Conservation (phyloP, 192 early-diverging fungal species). For the Backusella circina region DNA sequence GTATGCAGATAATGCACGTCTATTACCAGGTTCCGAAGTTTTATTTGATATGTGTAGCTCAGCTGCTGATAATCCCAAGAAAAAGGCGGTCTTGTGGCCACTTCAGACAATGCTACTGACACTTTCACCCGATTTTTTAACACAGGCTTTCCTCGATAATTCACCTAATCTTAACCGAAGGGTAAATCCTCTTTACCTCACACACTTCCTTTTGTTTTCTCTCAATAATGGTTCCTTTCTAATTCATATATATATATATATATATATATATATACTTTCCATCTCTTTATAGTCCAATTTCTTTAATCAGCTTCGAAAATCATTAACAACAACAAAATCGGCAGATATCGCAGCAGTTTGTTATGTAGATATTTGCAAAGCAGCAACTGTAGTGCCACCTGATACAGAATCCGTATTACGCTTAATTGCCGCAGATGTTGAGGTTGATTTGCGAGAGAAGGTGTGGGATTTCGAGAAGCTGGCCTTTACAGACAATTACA, state of each 20-base stretch:
- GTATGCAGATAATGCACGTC: conserved; percentile 48
- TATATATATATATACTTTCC: too few species aligned
- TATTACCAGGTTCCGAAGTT: conserved; percentile 61
- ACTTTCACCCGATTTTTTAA: conserved; percentile 77
- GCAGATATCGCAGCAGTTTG: conserved; percentile 63
- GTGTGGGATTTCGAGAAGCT: conserved; percentile 17
- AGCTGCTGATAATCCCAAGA: conserved; percentile 48
- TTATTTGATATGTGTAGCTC: conserved; percentile 69
- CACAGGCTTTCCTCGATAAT: conserved; percentile 54
- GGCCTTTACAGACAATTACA: conserved; percentile 29
- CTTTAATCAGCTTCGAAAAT: conserved; percentile 50
- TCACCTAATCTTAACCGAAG: conserved; percentile 42
- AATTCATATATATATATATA: too few species aligned
- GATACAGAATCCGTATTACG: conserved; percentile 56
- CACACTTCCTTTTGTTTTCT: too few species aligned
- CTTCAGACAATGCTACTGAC: conserved; percentile 78
- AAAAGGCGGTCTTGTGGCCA: conserved; percentile 79
- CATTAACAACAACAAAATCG: conserved; percentile 42
- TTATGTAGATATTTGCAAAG: conserved; percentile 71
- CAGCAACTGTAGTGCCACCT: conserved; percentile 58
- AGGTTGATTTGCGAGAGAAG: conserved; percentile 60
- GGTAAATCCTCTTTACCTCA: background rate
- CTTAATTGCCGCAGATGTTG: conserved; percentile 61
- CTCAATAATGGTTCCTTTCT: background rate
- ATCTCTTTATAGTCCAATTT: conserved; percentile 40